Base-by-base conservation (phyloP, 2,329 filamentous ascomycete species). In the Fonsecaea erecta region DNA sequence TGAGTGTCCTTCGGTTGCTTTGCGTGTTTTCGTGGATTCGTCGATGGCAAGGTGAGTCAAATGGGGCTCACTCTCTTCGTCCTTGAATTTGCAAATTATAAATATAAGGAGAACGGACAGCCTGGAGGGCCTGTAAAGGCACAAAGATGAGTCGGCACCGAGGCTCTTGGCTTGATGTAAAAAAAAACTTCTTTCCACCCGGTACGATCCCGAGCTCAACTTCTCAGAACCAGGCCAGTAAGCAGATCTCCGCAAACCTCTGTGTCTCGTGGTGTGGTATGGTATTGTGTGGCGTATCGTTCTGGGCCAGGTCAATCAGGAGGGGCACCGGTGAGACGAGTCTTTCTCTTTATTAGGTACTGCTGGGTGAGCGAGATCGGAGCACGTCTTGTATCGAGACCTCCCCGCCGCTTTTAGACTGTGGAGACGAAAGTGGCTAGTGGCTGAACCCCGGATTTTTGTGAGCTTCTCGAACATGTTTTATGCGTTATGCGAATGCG, bases 381-480 rank as follows among this genome's bases (percentile, higher is more conserved):
- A 48, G 43, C 43, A 24, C 43, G 43, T 48, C 43, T 26, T 24
- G 18, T 26, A 14, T 26, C 43, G 43, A 24, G 37, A 3, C 16
- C 4, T n/a, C 35, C 11, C 40, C 21, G 43, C 43, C 26, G 43
- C 43, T 48, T n/a, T 48, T 48, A 48, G 11, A 48, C 43, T 48
- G 43, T 11, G 43, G 37, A 43, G 37, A 43, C 37, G 37, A 43
- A 7, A 16, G 35, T 40, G 35, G 40, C 40, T 16, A 18, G 37
- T 43, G 37, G n/a, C 21, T 48, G 43, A 26, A 48, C 43, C 43
- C 43, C 43, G 43, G 43, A 48, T 48, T 48, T 48, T 24, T n/a
- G 2, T 21, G 18, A 48, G 43, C 18, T 48, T 24, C 8, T 48
- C 18, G 18, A 48, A 48, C n/a, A n/a, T n/a, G n/a, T n/a, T n/a